Base-by-base conservation (phyloP, 768 basidiomycete species). In the Serendipita sp. region DNA sequence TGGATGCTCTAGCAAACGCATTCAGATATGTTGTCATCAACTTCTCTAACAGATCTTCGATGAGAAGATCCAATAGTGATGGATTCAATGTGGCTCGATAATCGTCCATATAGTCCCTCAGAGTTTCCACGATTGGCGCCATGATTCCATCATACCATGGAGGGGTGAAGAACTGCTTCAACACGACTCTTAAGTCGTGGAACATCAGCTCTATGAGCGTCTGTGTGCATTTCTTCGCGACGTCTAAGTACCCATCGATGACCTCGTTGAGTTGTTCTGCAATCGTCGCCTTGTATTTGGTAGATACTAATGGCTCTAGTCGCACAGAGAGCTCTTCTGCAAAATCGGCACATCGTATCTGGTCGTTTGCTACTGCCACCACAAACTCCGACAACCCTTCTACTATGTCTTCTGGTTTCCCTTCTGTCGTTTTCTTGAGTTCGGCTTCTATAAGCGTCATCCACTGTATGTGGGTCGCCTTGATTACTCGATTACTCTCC, bases 171-270 rank as follows among this genome's bases (percentile, higher is more conserved):
- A 98, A 79, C 45, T 78, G 79, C 72, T 90, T 92, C 15, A 84
- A 88, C 8, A 88, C 94, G 0, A 88, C 84, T 72, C 87, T 90
- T 69, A 98, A 76, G 73, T 98, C 96, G 74, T 96, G 89, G 78
- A 96, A 92, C 70, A 98, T 86, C 70, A 95, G 84, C 69, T 90
- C 89, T 71, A 99, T 93, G 65, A 99, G 82, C 0, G 88, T 88
- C 70, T 95, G 89, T 24, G 89, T 92, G 78, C 94, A 98, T 73
- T 90, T 91, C 79, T 98, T 98, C 63, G 94, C 94, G 45, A 98
- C 92, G 74, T 99, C 96, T 67, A 98, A 82, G 74, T 94, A 98
- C 2, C 96, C 96, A 72, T 99, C 95, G 69, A 98, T 97, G 38
- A 94, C 93, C 68, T 95, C 89, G 76, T 96, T 97, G 63, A 98